These are phyloP conservation scores for Dipteronia dyeriana DNA, from an alignment of 345 rosid genomes.

Conservation along the genomic window DNA sequence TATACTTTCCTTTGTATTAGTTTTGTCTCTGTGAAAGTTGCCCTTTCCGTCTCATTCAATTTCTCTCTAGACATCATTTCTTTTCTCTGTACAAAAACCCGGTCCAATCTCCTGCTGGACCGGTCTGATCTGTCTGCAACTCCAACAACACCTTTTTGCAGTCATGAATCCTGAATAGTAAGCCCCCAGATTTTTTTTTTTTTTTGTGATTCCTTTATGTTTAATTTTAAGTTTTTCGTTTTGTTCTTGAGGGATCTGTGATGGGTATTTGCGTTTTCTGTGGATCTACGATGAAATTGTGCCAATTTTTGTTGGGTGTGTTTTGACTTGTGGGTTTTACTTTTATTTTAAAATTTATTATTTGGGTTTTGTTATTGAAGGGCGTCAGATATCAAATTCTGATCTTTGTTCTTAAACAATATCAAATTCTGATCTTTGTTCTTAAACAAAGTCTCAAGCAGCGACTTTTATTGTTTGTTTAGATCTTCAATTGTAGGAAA, in stretches of 20 bases:
- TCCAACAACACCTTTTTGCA: not conserved
- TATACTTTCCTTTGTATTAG: not conserved
- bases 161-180: conserved; percentile 53
- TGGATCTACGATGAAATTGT: conserved; percentile 16
- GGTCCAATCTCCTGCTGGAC: conserved; percentile 28
- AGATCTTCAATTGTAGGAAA: not conserved
- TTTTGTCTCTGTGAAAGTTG: not conserved
- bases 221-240: not conserved
- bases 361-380: not conserved
- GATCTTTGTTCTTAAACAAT: not conserved
- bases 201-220: not conserved
- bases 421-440: not conserved
- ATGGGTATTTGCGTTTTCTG: not conserved
- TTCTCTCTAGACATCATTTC: not conserved
- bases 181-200: conserved; percentile 13
- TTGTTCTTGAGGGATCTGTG: not conserved
- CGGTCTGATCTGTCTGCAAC: conserved; percentile 30
- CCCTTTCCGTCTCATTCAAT: not conserved
- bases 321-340: conserved; percentile 4
- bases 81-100: conserved; percentile 15
- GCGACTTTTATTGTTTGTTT: not conserved
- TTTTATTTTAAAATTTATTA: not conserved
- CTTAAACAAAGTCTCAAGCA: not conserved
- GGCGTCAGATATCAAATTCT: not conserved
- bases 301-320: not conserved